Evolutionary conservation across 1,139 yeast genomes (phyloP), one percentile per base, ranked within the genome.

Genomic region (Sugiyamaella pinicola): DNA sequence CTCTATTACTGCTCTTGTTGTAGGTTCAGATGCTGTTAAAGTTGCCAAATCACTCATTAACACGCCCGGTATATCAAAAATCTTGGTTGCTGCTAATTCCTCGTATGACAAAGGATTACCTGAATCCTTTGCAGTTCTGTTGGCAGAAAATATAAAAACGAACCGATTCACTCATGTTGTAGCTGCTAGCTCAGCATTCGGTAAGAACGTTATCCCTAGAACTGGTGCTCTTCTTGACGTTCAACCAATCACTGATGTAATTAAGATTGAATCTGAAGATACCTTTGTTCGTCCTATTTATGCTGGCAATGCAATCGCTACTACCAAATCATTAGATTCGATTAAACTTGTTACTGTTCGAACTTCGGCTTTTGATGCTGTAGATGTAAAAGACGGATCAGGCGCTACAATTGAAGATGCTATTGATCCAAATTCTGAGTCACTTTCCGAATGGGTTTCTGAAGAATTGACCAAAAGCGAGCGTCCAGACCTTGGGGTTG

Each of bases 211-310:
- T 44, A 74, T 93, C 52, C 98, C 99, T 35, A 79, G 99, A 61
- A 78, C 87, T 31, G 96, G 88, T 33, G 97, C 97, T 1, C 65
- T 86, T 54, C 74, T 91, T 55, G 96, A 93, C 65, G 79, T 81
- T 24, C 98, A 93, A 73, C 98, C 97, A 43, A 73, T 93, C 53
- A 82, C 91, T 35, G 98, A 93, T 65, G 79, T 93, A 55, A 80
- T 80, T 60, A 81, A 81, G 65, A 84, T 93, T 42, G 80, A 79
- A 59, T 76, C 82, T 50, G 77, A 80, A 24, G 79, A 79, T 57
- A 87, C 96, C 5, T 93, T 93, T 71, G 83, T 84, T 34, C 84
- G 98, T 68, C 98, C 98, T 48, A 89, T 93, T 48, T 93, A 89
- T 68, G 99, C 99, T 31, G 99, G 99, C 47, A 93, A 93, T 70